phyloP scores from a whole-genome alignment of 352 stramenopile species.

The Phytophthora rubi region DNA sequence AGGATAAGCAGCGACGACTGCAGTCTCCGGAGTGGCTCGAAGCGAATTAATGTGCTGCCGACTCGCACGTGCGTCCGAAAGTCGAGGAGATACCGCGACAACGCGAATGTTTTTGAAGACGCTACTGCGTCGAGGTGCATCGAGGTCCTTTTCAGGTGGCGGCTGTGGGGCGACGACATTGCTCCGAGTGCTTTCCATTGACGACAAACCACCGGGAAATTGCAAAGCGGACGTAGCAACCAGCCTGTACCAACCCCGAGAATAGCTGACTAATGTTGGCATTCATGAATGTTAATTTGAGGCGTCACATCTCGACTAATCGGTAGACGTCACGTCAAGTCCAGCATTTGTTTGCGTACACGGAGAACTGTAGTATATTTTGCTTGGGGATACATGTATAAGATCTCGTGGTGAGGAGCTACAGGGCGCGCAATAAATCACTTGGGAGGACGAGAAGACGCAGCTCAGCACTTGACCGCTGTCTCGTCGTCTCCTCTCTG shows the following conservation, averaged over 20 bases:
- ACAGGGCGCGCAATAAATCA: conserved; percentile 7
- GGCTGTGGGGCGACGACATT: conserved; percentile 5
- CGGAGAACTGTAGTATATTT: not conserved
- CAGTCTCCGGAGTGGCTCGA: not conserved
- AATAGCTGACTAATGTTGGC: conserved; percentile 3
- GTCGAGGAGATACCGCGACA: not conserved
- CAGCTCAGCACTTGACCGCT: conserved; percentile 2
- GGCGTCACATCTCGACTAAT: not conserved
- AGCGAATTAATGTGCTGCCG: not conserved
- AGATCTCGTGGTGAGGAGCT: not conserved
- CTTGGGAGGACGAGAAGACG: not conserved
- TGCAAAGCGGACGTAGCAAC: not conserved
- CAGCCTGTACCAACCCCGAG: not conserved
- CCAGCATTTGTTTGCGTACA: too few species aligned
- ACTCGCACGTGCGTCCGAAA: conserved; percentile 1
- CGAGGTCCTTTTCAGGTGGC: not conserved
- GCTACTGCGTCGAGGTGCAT: conserved; percentile 3
- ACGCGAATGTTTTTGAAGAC: conserved; percentile 12
- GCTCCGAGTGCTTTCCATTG: conserved; percentile 3
- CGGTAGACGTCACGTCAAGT: too few species aligned
- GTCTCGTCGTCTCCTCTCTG: not conserved
- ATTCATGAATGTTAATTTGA: too few species aligned
- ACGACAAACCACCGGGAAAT: not conserved
- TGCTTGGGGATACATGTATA: not conserved
- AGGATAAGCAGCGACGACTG: not conserved